phyloP scores from a whole-genome alignment of 75 land plant species.

The Picea glauca region DNA sequence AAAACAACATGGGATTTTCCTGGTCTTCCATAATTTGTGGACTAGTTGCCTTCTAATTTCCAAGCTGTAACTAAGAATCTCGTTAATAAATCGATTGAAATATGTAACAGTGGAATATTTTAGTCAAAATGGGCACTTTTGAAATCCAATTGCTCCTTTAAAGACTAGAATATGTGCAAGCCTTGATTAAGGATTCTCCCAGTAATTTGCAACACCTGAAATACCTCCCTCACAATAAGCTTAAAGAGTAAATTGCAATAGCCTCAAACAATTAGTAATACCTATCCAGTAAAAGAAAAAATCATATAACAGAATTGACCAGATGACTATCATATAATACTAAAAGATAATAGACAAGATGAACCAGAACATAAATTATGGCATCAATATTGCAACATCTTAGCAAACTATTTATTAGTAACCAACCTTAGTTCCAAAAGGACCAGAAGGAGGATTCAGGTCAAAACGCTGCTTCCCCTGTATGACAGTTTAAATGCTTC shows the following conservation, averaged over 20 bases:
- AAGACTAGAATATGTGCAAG: too few species aligned
- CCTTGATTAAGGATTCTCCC: not conserved
- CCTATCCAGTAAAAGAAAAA: not conserved
- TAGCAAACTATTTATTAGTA: not conserved
- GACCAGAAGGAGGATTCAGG: slow-evolving; percentile 37
- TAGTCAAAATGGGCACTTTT: not conserved
- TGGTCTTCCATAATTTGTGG: too few species aligned
- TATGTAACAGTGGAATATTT: too few species aligned
- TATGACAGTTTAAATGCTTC: slow-evolving; percentile 6
- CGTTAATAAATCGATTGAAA: too few species aligned
- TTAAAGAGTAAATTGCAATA: not conserved
- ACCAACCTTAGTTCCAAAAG: slow-evolving; percentile 60
- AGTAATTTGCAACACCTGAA: not conserved
- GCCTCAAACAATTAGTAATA: not conserved
- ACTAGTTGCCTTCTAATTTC: too few species aligned
- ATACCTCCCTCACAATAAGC: not conserved
- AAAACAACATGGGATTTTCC: too few species aligned
- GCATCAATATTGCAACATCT: not conserved
- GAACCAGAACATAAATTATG: not conserved
- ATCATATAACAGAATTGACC: not conserved
- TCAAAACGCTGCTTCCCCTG: slow-evolving; percentile 47
- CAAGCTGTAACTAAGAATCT: too few species aligned
- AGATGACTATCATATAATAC: not conserved
- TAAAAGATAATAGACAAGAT: not conserved
- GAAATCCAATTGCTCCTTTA: not conserved